Percentiles rank a stretch among this genome's conserved stretches.
phyloP scores from a whole-genome alignment of 805 yeast genomes.

The Nakazawaea laoshanensis region DNA sequence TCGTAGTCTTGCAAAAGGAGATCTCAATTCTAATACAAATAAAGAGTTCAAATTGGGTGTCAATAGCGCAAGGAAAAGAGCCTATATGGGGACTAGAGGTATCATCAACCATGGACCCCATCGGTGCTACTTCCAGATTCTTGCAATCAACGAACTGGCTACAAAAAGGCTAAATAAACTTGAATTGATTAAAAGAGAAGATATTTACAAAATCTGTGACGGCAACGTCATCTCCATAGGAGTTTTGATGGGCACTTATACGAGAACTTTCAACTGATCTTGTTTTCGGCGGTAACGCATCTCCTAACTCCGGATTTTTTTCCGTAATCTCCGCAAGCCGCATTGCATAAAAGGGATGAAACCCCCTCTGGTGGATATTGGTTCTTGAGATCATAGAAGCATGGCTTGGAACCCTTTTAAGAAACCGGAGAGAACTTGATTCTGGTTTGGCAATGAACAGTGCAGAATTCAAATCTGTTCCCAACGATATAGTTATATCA shows the following conservation, averaged over 20 bases:
- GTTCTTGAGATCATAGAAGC: no score
- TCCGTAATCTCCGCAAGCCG: no score
- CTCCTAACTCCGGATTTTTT: no score
- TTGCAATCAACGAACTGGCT: constrained; percentile 9
- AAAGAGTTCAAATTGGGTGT: constrained; percentile 3
- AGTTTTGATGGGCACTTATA: constrained; percentile 6
- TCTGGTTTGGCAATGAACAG: no score
- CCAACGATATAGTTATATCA: no score
- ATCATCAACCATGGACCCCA: constrained; percentile 10
- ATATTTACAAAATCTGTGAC: not conserved
- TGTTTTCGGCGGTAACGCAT: no score
- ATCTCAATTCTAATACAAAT: not conserved
- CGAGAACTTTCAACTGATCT: constrained; percentile 6
- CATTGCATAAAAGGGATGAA: no score
- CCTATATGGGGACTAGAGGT: constrained; percentile 11
- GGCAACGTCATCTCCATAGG: constrained; percentile 8
- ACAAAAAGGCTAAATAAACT: not conserved
- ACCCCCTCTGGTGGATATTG: no score
- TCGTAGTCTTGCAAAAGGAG: no score
- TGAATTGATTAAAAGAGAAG: not conserved
- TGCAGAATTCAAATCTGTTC: no score
- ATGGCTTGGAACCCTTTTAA: no score
- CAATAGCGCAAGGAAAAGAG: constrained; percentile 1
- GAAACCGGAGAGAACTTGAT: no score
- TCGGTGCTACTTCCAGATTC: constrained; percentile 8